A percentile compares a stretch with the other conserved stretches of the same genome.
Conservation (phyloP, 306 rosid species). For the Quercus robur region DNA sequence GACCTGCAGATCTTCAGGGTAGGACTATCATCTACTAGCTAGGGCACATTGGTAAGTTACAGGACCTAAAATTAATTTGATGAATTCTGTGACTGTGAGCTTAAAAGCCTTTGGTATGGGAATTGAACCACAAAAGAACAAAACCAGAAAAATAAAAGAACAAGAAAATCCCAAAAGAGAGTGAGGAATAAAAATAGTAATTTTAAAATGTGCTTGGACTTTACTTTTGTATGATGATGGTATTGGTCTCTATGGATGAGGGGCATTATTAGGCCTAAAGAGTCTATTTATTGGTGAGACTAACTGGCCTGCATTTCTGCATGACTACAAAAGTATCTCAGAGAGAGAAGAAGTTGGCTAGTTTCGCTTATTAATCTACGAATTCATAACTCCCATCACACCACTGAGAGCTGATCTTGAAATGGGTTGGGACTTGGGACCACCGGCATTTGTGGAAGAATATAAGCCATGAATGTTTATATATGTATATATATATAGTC, state of each 20-base stretch:
- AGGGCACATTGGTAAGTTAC: not conserved
- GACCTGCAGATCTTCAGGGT: not conserved
- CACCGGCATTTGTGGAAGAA: not conserved
- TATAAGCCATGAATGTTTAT: no score
- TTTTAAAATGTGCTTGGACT: not conserved
- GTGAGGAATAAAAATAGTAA: not conserved
- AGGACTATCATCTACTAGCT: not conserved
- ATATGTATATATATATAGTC: not conserved
- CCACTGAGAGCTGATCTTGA: not conserved
- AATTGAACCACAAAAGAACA: not conserved
- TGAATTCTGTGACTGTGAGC: not conserved
- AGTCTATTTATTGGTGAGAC: not conserved
- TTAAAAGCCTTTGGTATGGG: not conserved
- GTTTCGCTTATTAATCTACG: not conserved
- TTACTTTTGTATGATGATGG: not conserved
- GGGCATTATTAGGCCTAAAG: not conserved
- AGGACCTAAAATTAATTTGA: no score
- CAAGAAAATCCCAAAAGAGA: not conserved
- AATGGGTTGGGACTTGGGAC: not conserved
- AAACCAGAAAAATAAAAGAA: not conserved
- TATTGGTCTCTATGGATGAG: no score
- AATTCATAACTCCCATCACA: not conserved
- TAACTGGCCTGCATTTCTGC: not conserved
- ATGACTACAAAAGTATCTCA: not conserved
- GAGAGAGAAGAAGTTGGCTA: not conserved